These are phyloP conservation scores for Mollisiaceae sp. DNA, from an alignment of 2,329 filamentous ascomycete species.

Conservation along the genomic window DNA sequence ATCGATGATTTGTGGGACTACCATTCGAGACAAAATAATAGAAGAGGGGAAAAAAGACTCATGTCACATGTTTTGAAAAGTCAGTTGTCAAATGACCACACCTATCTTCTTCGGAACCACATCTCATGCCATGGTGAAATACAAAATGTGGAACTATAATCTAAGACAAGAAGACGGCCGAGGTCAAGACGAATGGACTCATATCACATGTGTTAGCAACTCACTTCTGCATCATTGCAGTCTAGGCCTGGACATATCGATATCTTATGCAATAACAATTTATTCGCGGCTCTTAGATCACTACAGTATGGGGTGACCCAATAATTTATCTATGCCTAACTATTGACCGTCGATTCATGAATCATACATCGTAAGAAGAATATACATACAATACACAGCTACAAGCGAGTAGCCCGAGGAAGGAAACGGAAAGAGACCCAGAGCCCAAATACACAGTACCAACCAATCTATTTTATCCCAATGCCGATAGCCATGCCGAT, in stretches of 20 bases:
- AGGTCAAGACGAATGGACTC: not conserved
- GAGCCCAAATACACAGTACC: not conserved
- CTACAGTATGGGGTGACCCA: not conserved
- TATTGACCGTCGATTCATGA: not conserved
- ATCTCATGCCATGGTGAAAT: not conserved
- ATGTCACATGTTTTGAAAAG: not conserved
- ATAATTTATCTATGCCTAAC: constrained; percentile 1
- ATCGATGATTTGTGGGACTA: not conserved
- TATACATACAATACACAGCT: constrained; percentile 6
- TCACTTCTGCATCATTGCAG: not conserved
- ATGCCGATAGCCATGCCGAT: too few relatives aligned
- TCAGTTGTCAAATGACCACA: not conserved
- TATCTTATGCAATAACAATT: not conserved
- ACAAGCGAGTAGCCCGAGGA: not conserved
- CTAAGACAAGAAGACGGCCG: not conserved
- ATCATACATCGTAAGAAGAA: constrained; percentile 4
- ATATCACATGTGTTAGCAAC: not conserved
- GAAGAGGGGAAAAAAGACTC: not conserved
- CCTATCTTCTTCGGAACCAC: not conserved
- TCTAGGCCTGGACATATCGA: not conserved
- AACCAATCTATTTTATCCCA: constrained; percentile 10
- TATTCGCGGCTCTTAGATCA: not conserved
- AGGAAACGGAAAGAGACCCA: not conserved
- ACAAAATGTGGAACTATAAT: not conserved
- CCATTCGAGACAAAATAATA: not conserved